A percentile compares a stretch with the other conserved stretches of the same genome.
Evolutionary conservation across 306 rosid species (phyloP).

Genomic region (Hylodesmum podocarpum): DNA sequence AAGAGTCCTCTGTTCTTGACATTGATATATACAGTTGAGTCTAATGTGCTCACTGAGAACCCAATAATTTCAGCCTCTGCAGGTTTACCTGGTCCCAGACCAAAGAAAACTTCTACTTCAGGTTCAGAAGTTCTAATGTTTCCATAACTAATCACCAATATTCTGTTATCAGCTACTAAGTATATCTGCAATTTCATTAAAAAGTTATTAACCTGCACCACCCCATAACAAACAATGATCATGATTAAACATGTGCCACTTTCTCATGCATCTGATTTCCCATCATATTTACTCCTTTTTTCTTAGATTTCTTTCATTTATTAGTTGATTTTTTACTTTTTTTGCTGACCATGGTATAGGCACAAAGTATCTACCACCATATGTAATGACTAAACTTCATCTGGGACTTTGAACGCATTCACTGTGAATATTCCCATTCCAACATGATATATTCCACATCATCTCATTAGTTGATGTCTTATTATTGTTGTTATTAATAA

Average conservation of each 20-base stretch:
- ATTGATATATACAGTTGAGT: conserved; percentile 54
- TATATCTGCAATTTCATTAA: conserved; percentile 53
- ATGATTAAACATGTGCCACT: not conserved
- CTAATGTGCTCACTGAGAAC: conserved; percentile 59
- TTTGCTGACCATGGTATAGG: no score
- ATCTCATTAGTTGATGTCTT: no score
- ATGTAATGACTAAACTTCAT: no score
- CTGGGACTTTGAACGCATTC: no score
- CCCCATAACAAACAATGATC: not conserved
- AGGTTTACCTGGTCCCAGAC: conserved; percentile 45
- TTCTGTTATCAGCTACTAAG: conserved; percentile 68
- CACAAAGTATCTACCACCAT: no score
- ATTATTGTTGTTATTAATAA: no score
- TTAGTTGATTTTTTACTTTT: no score
- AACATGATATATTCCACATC: no score
- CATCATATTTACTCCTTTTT: no score
- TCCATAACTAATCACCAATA: conserved; percentile 53
- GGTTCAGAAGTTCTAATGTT: conserved; percentile 42
- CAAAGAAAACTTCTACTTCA: conserved; percentile 46
- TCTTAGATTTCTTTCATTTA: no score
- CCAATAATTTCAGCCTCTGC: conserved; percentile 57
- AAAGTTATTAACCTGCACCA: not conserved
- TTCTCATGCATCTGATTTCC: no score
- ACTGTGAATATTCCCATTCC: no score
- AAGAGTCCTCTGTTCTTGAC: conserved; percentile 64